phyloP scores from a whole-genome alignment of 192 early-diverging fungal species.

The Neocallimastix lanati region DNA sequence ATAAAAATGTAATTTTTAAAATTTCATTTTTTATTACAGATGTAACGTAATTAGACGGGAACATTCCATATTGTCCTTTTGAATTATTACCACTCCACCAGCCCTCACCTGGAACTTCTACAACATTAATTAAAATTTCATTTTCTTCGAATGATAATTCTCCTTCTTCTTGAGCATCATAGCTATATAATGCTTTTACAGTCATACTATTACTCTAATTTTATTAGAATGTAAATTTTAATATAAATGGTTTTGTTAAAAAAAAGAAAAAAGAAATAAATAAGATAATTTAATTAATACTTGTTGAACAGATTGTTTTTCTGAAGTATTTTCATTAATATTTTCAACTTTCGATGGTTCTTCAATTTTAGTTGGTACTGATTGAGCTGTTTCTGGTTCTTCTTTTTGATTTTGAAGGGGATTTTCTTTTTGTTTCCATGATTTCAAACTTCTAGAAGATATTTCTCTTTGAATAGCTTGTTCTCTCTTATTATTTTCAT shows the following conservation, averaged over 20 bases:
- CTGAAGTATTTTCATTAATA: not conserved
- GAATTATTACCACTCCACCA: not conserved
- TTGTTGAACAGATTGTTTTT: not conserved
- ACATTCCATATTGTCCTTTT: not conserved
- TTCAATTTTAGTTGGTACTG: too few relatives aligned
- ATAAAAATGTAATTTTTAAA: not conserved
- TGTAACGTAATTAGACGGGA: not conserved
- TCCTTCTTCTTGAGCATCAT: not conserved
- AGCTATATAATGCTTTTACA: not conserved
- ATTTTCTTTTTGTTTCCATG: not conserved
- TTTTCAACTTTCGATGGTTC: too few relatives aligned
- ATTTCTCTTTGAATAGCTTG: too few relatives aligned
- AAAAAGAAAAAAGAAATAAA: not conserved
- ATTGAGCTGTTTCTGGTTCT: not conserved
- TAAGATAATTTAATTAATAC: not conserved
- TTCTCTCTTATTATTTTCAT: not conserved
- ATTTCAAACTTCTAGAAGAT: not conserved
- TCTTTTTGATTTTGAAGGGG: too few relatives aligned
- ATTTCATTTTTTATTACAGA: not conserved
- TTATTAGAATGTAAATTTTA: too few relatives aligned
- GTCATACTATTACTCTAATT: too few relatives aligned
- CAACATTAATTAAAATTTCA: not conserved
- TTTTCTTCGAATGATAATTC: not conserved
- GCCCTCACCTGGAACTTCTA: not conserved
- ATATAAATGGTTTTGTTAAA: too few relatives aligned